These are phyloP conservation scores for Coffea canephora DNA, from an alignment of 257 asterid genomes.

Conservation along the genomic window DNA sequence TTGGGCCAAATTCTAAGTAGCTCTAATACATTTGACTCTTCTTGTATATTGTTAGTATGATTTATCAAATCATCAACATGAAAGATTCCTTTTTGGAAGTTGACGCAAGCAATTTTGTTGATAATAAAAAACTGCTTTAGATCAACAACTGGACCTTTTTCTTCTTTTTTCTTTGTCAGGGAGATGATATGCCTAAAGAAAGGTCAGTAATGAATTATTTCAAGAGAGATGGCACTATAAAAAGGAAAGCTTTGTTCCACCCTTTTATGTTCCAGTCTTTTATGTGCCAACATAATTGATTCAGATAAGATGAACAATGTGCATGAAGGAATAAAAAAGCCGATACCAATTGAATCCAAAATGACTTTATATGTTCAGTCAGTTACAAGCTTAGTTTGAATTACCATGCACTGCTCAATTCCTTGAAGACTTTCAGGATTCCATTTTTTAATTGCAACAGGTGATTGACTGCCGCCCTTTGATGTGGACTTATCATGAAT, in stretches of 20 bases:
- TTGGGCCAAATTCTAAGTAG: no score
- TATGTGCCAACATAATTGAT: not conserved
- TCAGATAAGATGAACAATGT: not conserved
- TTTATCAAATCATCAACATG: no score
- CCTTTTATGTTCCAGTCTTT: not conserved
- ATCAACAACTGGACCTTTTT: not conserved
- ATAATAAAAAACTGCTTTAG: no score
- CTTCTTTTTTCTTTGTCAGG: no score
- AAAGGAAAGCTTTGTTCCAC: no score
- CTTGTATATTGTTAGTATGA: no score
- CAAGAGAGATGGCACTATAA: no score
- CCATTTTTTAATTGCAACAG: constrained; percentile 74
- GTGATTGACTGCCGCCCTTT: constrained; percentile 13
- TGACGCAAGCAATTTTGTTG: not conserved
- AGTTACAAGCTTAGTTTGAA: not conserved
- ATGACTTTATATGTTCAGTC: no score
- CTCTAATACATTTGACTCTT: not conserved
- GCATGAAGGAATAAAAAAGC: not conserved
- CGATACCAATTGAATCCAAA: not conserved
- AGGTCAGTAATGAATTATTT: no score
- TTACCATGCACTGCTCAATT: constrained; percentile 72
- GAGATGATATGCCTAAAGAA: no score
- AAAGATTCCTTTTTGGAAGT: no score
- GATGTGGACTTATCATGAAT: no score
- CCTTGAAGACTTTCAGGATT: constrained; percentile 72